Conservation (phyloP, 805 yeast species). For the Barnettozyma sucrosica region DNA sequence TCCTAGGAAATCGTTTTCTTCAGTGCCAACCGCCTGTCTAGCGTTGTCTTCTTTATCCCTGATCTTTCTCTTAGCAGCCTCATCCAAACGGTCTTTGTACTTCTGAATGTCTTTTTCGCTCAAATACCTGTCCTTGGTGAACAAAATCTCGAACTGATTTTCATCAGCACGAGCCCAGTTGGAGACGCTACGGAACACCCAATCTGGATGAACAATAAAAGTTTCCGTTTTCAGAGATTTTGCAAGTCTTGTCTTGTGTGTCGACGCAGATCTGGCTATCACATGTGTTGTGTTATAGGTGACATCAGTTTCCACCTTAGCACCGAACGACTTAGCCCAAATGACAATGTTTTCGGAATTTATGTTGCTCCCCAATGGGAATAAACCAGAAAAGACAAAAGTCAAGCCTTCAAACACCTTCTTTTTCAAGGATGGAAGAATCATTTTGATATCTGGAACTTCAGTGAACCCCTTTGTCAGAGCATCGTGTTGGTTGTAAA, state of each 20-base stretch:
- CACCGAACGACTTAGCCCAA: constrained; percentile 93
- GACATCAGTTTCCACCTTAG: constrained; percentile 68
- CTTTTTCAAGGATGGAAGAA: constrained; percentile 70
- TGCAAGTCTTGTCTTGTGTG: constrained; percentile 82
- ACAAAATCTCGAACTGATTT: constrained; percentile 46
- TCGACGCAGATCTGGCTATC: constrained; percentile 72
- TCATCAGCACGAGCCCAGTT: constrained; percentile 71
- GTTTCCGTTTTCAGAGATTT: constrained; percentile 51
- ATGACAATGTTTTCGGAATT: constrained; percentile 80
- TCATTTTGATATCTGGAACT: constrained; percentile 60
- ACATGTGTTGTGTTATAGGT: constrained; percentile 79
- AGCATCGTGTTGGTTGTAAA: constrained; percentile 41
- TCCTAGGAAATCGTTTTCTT: constrained; percentile 32
- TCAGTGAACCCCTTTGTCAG: constrained; percentile 21
- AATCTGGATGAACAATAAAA: constrained; percentile 82
- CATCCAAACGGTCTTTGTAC: constrained; percentile 28
- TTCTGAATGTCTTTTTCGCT: constrained; percentile 35
- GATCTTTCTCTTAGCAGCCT: constrained; percentile 18
- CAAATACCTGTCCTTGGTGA: constrained; percentile 41
- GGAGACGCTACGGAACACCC: constrained; percentile 85
- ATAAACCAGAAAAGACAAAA: constrained; percentile 80
- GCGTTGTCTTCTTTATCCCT: not conserved
- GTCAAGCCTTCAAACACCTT: constrained; percentile 61
- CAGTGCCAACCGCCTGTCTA: not conserved
- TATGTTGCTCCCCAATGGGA: constrained; percentile 73